A percentile compares a stretch with the other conserved stretches of the same genome.
Evolutionary conservation across 352 stramenopile species (phyloP).

Genomic region (Globisporangium uncinulatum): DNA sequence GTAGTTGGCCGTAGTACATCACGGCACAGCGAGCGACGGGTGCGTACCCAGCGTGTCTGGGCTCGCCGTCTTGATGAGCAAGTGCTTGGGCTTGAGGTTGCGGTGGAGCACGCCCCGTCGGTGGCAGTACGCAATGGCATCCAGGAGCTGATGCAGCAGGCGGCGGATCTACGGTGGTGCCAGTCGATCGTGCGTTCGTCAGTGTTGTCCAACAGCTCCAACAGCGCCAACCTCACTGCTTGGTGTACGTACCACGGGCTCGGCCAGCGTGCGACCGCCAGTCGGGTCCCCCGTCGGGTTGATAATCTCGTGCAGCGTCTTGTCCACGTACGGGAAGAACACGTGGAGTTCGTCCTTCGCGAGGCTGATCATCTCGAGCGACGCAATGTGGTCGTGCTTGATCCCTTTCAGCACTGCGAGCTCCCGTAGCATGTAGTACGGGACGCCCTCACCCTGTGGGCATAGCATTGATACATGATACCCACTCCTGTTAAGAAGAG

Average conservation of each 20-base stretch:
- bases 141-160: constrained; percentile 81
- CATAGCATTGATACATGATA: not conserved
- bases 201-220: too few relatives aligned
- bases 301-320: constrained; percentile 88
- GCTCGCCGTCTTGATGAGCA: constrained; percentile 78
- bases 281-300: constrained; percentile 84
- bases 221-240: not conserved
- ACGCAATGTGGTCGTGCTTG: constrained; percentile 85
- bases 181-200: too few relatives aligned
- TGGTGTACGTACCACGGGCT: constrained; percentile 51
- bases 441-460: constrained; percentile 79
- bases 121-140: constrained; percentile 88
- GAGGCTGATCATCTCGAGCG: constrained; percentile 83
- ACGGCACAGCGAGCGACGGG: not conserved
- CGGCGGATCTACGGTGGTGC: constrained; percentile 44
- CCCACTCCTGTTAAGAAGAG: too few relatives aligned
- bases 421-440: constrained; percentile 92
- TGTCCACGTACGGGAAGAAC: constrained; percentile 90
- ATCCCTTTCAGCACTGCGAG: constrained; percentile 86
- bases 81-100: constrained; percentile 89
- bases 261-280: constrained; percentile 65
- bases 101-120: constrained; percentile 83
- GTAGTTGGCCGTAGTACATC: too few relatives aligned
- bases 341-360: constrained; percentile 84
- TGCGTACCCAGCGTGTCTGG: constrained; percentile 49